Conservation (phyloP, 257 asterid species). For the Rehmannia glutinosa region DNA sequence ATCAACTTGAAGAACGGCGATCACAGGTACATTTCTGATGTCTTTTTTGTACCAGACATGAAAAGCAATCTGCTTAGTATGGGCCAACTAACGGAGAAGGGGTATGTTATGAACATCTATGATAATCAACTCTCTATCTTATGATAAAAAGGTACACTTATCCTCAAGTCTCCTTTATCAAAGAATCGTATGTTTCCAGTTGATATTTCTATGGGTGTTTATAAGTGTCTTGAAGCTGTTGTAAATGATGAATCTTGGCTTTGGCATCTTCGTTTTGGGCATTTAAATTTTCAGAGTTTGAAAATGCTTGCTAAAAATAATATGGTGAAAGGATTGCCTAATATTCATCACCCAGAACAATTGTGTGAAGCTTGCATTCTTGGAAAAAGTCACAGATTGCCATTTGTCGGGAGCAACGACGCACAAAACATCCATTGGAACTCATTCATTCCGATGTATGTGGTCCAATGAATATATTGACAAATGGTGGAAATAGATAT, state of each 20-base stretch:
- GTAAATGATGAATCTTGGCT: not conserved
- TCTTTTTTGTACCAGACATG: slow-evolving; percentile 12
- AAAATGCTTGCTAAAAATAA: not conserved
- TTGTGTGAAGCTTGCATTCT: slow-evolving; percentile 2
- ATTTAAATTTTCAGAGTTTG: not conserved
- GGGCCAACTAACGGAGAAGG: slow-evolving; percentile 3
- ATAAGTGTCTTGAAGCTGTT: not conserved
- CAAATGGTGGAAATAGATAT: not conserved
- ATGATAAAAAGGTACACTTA: not conserved
- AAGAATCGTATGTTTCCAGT: not conserved
- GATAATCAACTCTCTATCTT: not conserved
- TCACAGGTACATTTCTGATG: slow-evolving; percentile 8
- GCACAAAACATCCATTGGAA: not conserved
- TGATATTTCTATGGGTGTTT: not conserved
- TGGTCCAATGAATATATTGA: not conserved
- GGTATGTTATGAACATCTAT: not conserved
- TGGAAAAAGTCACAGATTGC: not conserved
- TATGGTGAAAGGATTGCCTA: slow-evolving; percentile 3
- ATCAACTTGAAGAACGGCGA: slow-evolving; percentile 12
- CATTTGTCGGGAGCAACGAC: not conserved
- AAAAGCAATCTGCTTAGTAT: slow-evolving; percentile 8
- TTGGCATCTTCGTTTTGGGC: not conserved
- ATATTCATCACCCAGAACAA: not conserved
- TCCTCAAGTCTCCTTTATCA: not conserved
- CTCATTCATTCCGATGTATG: slow-evolving; percentile 8